Evolutionary conservation across 2,329 filamentous ascomycete species (phyloP).

Genomic region (Ophiostoma perfectum): DNA sequence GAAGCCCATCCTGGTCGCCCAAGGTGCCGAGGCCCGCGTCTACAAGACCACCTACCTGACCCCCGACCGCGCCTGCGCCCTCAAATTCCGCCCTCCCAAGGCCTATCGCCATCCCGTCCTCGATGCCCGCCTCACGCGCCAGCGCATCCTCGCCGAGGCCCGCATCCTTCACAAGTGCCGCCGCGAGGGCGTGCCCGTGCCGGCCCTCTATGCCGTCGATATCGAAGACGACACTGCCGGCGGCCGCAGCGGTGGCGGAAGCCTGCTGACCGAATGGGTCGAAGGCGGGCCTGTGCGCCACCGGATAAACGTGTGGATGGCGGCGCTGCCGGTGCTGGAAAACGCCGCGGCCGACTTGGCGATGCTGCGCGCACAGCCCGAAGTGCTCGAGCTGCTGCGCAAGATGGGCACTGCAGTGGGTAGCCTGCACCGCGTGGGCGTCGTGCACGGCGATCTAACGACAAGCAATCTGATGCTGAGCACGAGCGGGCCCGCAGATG

Average conservation of each 20-base stretch:
- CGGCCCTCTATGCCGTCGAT: conserved; percentile 68
- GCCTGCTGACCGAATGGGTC: conserved; percentile 79
- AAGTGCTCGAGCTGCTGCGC: conserved; percentile 58
- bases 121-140: conserved; percentile 78
- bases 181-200: conserved; percentile 74
- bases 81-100: conserved; percentile 90
- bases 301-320: conserved; percentile 64
- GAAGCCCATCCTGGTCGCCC: conserved; percentile 67
- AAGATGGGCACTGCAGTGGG: conserved; percentile 68
- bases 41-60: conserved; percentile 79
- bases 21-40: conserved; percentile 92
- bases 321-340: conserved; percentile 39
- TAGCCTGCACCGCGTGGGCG: conserved; percentile 71
- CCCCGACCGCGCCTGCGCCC: conserved; percentile 62
- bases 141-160: conserved; percentile 83
- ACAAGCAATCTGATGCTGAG: conserved; percentile 93
- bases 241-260: conserved; percentile 20
- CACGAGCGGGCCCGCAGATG: conserved; percentile 30
- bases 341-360: conserved; percentile 16
- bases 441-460: conserved; percentile 92
- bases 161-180: conserved; percentile 74
- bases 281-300: conserved; percentile 65
- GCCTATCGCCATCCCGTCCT: conserved; percentile 86
- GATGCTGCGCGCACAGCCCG: conserved; percentile 31
- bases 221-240: conserved; percentile 58